A percentile compares a stretch with the other conserved stretches of the same genome.
These are phyloP conservation scores for Arachnopeziza araneosa DNA, from an alignment of 2,329 filamentous ascomycete genomes.

Conservation along the genomic window DNA sequence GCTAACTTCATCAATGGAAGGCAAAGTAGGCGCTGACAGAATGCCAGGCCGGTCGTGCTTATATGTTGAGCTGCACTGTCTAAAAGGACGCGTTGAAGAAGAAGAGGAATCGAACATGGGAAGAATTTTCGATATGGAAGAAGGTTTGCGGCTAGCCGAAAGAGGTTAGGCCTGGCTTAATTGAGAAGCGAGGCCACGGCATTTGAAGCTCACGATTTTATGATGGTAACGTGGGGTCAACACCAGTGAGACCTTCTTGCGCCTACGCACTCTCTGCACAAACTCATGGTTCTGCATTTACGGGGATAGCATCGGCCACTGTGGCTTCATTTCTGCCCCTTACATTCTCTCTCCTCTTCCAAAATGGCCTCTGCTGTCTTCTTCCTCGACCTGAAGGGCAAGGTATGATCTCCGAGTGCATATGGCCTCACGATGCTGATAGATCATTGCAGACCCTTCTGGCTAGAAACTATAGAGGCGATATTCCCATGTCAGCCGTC, in stretches of 20 bases:
- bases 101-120: slow-evolving; percentile 26
- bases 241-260: neutral
- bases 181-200: slow-evolving; percentile 12
- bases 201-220: slow-evolving; percentile 13
- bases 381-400: slow-evolving; percentile 99
- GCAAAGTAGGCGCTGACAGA: slow-evolving; percentile 58
- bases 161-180: slow-evolving; percentile 11
- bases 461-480: slow-evolving; percentile 95
- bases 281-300: neutral
- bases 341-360: slow-evolving; percentile 4
- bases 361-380: slow-evolving; percentile 94
- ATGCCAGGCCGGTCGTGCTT: slow-evolving; percentile 55
- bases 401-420: slow-evolving; percentile 52
- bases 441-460: slow-evolving; percentile 70
- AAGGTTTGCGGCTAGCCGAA: slow-evolving; percentile 12
- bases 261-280: neutral
- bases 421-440: slow-evolving; percentile 16
- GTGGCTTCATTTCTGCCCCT: slow-evolving; percentile 6
- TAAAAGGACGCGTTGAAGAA: slow-evolving; percentile 65
- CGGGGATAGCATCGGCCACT: slow-evolving; percentile 4
- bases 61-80: slow-evolving; percentile 79
- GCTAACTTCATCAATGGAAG: slow-evolving; percentile 56
- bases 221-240: slow-evolving; percentile 23
- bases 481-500: slow-evolving; percentile 98
- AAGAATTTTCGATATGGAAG: slow-evolving; percentile 17